Conservation (phyloP, 2,329 filamentous ascomycete species). For the Trichoderma sp. region DNA sequence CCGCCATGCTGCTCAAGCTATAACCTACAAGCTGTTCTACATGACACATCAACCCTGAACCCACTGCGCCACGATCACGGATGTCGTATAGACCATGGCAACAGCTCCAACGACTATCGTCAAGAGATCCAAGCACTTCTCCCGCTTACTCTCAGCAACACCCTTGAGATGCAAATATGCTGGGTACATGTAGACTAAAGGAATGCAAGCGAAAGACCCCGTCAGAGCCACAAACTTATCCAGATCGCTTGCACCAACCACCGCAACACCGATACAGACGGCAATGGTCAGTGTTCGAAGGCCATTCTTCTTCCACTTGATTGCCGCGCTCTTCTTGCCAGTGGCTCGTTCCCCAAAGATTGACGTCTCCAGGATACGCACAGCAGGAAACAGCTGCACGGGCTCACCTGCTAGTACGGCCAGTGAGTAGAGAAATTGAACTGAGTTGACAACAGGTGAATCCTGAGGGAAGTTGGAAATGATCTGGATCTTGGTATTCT, state of each 20-base stretch:
- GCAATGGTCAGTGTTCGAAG: constrained; percentile 57
- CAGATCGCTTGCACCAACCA: constrained; percentile 64
- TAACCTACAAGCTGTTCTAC: neutral
- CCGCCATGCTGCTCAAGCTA: neutral
- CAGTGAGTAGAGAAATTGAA: constrained; percentile 71
- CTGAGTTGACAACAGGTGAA: constrained; percentile 69
- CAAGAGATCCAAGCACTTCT: constrained; percentile 57
- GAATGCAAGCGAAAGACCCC: constrained; percentile 70
- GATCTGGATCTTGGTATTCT: constrained; percentile 66
- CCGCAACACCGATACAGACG: constrained; percentile 58
- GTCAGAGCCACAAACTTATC: constrained; percentile 75
- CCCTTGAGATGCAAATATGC: constrained; percentile 68
- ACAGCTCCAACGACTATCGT: constrained; percentile 62
- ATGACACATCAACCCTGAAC: constrained; percentile 20
- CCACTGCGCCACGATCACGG: constrained; percentile 51
- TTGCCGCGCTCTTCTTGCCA: constrained; percentile 60
- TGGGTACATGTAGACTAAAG: constrained; percentile 75
- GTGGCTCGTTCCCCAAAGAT: constrained; percentile 63
- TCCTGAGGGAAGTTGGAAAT: constrained; percentile 73
- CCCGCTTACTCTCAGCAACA: constrained; percentile 54
- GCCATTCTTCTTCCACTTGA: constrained; percentile 75
- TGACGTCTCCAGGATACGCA: constrained; percentile 67
- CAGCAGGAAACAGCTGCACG: constrained; percentile 71
- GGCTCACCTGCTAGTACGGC: constrained; percentile 72
- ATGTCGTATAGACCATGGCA: constrained; percentile 70